Base-by-base conservation (phyloP, 2,329 filamentous ascomycete genomes). In the Fusarium citri region DNA sequence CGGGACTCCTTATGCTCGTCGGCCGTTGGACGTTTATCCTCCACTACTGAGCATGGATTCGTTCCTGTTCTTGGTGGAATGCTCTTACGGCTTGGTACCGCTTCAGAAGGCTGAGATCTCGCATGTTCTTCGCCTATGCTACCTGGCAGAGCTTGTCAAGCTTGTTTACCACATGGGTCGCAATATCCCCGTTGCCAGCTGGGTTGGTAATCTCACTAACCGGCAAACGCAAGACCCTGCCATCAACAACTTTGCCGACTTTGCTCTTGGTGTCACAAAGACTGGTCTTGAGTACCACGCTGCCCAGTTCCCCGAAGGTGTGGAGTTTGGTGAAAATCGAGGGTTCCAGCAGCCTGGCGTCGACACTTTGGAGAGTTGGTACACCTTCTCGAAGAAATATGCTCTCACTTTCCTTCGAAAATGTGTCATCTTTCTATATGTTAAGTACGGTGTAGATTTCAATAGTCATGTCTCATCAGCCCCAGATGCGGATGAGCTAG, bases 361-460 rank as follows among this genome's bases (percentile, higher is more conserved):
- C 48, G 80, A 87, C 59, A 84, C 82, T 53, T 75, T 89, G 34
- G 82, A 84, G 55, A 84, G 83, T 31, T 87, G 87, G 78, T 87
- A 89, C 72, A 80, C 80, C 11, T 89, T 91, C 72, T 86, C 93
- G 25, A 89, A 90, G 67, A 94, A 91, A 74, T 99, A 98, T 76
- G 94, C 94, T 6, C 85, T 98, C n/a, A 86, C 89, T 0, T 99
- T 98, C 82, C 84, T 99, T 41, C 91, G 96, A 64, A 99, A 99
- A 82, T 86, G 87, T 10, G 87, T 90, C 46, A 88, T 99, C 49
- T 88, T 98, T 40, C 88, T 98, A 68, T 91, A 98, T 78, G 91
- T 97, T 64, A 92, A 93, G 73, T 94, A 93, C 76, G 95, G 95
- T 20, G 89, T 98, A 53, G 93, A 97, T 71, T 94, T 98, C 75